Conservation (phyloP, 2,329 filamentous ascomycete species). For the Ophiostoma angusticollis region DNA sequence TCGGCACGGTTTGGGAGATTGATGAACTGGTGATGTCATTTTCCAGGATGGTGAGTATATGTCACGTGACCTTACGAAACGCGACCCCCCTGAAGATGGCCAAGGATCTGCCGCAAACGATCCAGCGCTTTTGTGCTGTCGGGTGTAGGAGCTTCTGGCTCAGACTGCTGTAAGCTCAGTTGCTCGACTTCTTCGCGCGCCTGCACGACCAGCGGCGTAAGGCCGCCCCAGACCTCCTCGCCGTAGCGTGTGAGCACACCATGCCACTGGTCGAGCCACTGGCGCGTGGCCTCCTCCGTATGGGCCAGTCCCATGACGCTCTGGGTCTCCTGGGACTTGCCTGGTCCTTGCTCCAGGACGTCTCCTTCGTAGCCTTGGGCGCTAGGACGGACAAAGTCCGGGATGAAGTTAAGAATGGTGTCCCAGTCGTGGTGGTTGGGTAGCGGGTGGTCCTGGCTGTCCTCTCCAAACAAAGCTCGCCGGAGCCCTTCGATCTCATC, state of each 20-base stretch:
- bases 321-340: constrained; percentile 5
- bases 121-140: constrained; percentile 22
- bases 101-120: constrained; percentile 27
- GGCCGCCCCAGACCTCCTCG: constrained; percentile 57
- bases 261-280: constrained; percentile 43
- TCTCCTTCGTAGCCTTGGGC: constrained; percentile 12
- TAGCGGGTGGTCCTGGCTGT: constrained; percentile 4
- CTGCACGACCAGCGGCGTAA: constrained; percentile 41
- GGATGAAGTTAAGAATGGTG: constrained; percentile 37
- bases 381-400: constrained; percentile 25
- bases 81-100: constrained; percentile 21
- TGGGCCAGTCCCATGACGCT: constrained; percentile 28
- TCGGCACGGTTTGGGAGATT: too few relatives aligned
- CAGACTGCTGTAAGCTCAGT: constrained; percentile 20
- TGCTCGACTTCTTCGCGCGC: constrained; percentile 43
- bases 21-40: too few relatives aligned
- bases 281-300: constrained; percentile 24
- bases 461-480: constrained; percentile 25
- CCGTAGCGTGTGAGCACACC: constrained; percentile 43
- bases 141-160: constrained; percentile 10
- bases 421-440: constrained; percentile 26
- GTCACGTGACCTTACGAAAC: background rate
- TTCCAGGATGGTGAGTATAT: too few relatives aligned
- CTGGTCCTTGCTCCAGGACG: constrained; percentile 5
- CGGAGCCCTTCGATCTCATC: constrained; percentile 23